A percentile compares a stretch with the other conserved stretches of the same genome.
phyloP scores from a whole-genome alignment of 1,139 yeast species.

The Pichia sp. region DNA sequence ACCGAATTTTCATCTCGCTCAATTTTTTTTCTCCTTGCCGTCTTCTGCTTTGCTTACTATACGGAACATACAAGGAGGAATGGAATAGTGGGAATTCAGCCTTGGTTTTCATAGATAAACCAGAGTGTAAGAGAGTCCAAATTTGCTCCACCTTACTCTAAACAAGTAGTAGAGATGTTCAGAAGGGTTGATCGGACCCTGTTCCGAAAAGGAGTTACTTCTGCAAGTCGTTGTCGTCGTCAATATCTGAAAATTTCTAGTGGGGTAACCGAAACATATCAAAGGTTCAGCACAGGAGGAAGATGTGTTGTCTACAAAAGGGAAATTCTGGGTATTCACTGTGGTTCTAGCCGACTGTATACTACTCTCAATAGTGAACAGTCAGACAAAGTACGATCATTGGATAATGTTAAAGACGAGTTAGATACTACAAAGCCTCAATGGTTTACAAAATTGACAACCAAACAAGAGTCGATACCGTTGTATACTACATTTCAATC shows the following conservation, averaged over 20 bases:
- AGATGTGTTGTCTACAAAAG: not conserved
- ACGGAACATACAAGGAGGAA: not conserved
- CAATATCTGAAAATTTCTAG: slow-evolving; percentile 1
- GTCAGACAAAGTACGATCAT: slow-evolving; percentile 2
- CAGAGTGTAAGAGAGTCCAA: not conserved
- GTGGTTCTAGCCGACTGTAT: not conserved
- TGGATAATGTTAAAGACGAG: slow-evolving; percentile 2
- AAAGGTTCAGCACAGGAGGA: not conserved
- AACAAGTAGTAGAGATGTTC: not conserved
- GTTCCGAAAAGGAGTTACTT: not conserved
- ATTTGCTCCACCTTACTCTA: not conserved
- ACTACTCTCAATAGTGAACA: not conserved
- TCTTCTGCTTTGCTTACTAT: not conserved
- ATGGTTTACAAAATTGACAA: slow-evolving; percentile 11
- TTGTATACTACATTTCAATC: slow-evolving; percentile 6
- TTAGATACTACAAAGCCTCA: not conserved
- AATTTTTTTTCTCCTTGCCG: not conserved
- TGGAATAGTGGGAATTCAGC: not conserved
- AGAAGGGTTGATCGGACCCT: not conserved
- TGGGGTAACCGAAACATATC: not conserved
- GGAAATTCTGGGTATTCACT: not conserved
- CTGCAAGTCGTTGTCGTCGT: not conserved
- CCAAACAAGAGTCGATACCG: slow-evolving; percentile 12
- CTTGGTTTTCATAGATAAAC: not conserved
- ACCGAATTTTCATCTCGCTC: not conserved